phyloP scores from a whole-genome alignment of 2,329 filamentous ascomycete species.

The Dactylella cylindrospora region DNA sequence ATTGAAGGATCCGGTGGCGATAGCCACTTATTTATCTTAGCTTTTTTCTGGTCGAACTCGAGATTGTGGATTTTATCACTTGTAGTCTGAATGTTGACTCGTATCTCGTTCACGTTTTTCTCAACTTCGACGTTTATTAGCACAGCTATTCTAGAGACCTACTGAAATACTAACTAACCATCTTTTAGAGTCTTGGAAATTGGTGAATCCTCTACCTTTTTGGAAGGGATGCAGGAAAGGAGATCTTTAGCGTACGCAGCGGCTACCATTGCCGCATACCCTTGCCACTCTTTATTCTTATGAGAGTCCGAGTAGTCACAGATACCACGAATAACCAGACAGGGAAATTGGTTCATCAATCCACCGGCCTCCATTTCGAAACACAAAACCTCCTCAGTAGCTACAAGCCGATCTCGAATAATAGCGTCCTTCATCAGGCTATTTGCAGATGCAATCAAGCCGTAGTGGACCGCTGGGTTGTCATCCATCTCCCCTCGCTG shows the following conservation, averaged over 20 bases:
- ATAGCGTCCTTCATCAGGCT: constrained; percentile 25
- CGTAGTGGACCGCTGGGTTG: constrained; percentile 12
- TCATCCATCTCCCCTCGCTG: constrained; percentile 9
- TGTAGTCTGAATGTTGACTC: too few species aligned
- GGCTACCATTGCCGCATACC: constrained; percentile 10
- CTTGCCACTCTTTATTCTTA: constrained; percentile 16
- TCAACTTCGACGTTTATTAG: too few species aligned
- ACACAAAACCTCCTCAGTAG: neutral
- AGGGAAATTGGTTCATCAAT: constrained; percentile 17
- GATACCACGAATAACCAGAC: constrained; percentile 16
- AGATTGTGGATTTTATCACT: too few species aligned
- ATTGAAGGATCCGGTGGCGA: neutral
- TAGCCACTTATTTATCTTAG: too few species aligned
- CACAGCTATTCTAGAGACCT: too few species aligned
- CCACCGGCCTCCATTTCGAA: constrained; percentile 24
- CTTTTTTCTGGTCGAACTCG: too few species aligned
- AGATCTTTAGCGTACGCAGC: constrained; percentile 20
- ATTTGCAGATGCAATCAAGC: constrained; percentile 35
- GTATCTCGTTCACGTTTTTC: too few species aligned
- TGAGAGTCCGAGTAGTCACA: constrained; percentile 20
- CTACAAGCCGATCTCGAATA: constrained; percentile 11
- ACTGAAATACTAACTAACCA: too few species aligned
- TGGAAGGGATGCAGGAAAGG: too few species aligned
- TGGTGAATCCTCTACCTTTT: too few species aligned
- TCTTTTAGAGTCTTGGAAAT: too few species aligned